Conservation (phyloP, 768 basidiomycete genomes). For the Kwoniella europaea region DNA sequence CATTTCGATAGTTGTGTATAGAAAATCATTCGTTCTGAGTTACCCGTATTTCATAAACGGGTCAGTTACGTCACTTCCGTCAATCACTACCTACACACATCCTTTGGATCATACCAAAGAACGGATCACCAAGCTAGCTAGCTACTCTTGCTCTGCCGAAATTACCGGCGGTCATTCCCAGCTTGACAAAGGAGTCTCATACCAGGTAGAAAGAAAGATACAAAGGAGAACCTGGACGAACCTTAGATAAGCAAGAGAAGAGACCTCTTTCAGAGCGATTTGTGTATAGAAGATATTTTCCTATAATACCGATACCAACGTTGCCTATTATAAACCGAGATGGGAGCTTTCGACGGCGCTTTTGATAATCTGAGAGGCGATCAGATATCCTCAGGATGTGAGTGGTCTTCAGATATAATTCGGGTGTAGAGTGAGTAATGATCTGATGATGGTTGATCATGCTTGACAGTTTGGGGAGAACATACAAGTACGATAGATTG, state of each 20-base stretch:
- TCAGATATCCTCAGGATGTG: constrained; percentile 47
- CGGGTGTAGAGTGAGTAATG: no score
- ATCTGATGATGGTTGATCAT: no score
- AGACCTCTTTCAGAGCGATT: neutral
- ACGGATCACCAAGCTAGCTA: neutral
- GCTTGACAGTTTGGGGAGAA: constrained; percentile 54
- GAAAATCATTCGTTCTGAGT: no score
- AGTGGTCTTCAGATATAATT: constrained; percentile 19
- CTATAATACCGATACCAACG: neutral
- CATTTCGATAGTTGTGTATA: no score
- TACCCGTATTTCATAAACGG: no score
- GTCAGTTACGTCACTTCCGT: neutral
- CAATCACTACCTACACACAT: neutral
- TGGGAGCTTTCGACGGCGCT: constrained; percentile 53
- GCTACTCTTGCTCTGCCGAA: neutral
- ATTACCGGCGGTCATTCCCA: neutral
- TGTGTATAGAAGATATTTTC: neutral
- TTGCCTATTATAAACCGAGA: no score
- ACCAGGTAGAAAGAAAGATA: neutral
- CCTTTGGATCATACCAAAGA: neutral
- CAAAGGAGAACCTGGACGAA: neutral
- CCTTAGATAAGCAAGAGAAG: neutral
- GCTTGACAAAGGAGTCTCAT: neutral
- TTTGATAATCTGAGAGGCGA: constrained; percentile 49
- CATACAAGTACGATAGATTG: constrained; percentile 55